Percentiles rank a stretch among this genome's conserved stretches.
These are phyloP conservation scores for Filobasidium floriforme DNA, from an alignment of 768 basidiomycete genomes.

Conservation along the genomic window DNA sequence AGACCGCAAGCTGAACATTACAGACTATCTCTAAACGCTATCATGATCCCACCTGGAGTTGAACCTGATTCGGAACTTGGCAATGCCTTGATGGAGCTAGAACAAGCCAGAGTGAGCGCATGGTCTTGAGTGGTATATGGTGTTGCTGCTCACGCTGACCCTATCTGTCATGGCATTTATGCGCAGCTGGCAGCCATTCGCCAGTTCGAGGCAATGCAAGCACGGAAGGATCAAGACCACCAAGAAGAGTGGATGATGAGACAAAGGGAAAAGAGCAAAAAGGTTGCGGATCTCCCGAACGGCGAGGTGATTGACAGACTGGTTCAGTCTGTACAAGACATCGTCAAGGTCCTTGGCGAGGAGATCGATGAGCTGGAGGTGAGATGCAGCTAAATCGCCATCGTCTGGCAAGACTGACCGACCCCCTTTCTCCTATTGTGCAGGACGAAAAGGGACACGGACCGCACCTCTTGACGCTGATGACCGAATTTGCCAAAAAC, in stretches of 20 bases:
- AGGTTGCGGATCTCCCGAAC: not conserved
- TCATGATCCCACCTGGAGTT: not conserved
- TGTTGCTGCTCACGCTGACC: not conserved
- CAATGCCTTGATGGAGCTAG: not conserved
- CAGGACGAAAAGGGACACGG: constrained; percentile 15
- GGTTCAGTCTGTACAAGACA: not conserved
- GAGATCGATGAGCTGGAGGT: constrained; percentile 14
- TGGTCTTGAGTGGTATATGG: not conserved
- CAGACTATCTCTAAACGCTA: not conserved
- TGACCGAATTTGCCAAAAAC: constrained; percentile 14
- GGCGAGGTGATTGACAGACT: not conserved
- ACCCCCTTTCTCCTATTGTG: not conserved
- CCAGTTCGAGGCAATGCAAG: not conserved
- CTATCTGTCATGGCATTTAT: too few relatives aligned
- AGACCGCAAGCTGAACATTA: too few relatives aligned
- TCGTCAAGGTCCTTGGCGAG: not conserved
- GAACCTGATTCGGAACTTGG: not conserved
- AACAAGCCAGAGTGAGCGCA: not conserved
- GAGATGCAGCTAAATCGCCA: not conserved
- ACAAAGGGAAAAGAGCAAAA: constrained; percentile 5
- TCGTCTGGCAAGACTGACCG: not conserved
- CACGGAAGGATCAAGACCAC: constrained; percentile 1
- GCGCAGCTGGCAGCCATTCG: constrained; percentile 1
- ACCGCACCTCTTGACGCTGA: not conserved
- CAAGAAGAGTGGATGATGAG: not conserved